Evolutionary conservation across 495 filamentous ascomycete species (phyloP), one percentile per base, ranked within the genome.

Genomic region (Annulohypoxylon maeteangense): DNA sequence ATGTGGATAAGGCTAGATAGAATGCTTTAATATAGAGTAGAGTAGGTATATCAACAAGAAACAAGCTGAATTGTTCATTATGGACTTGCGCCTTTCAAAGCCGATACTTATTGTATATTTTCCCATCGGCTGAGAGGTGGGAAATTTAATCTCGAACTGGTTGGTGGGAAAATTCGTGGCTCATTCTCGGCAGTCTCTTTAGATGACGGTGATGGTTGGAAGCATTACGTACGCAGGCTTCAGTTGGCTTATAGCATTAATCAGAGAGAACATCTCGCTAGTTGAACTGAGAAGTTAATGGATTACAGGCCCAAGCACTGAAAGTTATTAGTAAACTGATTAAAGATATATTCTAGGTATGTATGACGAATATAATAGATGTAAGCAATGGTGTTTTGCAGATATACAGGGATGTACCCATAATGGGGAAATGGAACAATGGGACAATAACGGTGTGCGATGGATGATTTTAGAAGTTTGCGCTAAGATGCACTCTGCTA

Each of bases 241-340:
- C 27, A 29, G 27, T 29, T 29, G 27, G 18, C 29, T n/a, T 56
- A 48, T 68, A 56, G 48, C n/a, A n/a, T n/a, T 68, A 68, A 62
- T 48, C 65, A 56, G 55, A 31, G n/a, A 12, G 3, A 53, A 32
- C 34, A 32, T 55, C 23, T 44, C n/a, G 40, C 40, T 7, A 16
- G 6, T 20, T 44, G 40, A 20, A 44, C 3, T 44, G 6, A 7
- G 5, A 20, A 20, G 40, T 44, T 44, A 1, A 44, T 20, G 8
- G 16, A 20, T 7, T 18, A 7, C n/a, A 16, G 1, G 11, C 14
- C 1, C 14, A 14, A 14, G n/a, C 12, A 40, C 4, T 4, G 14
- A 40, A 29, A 6, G 27, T 29, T 6, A 29, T 6, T 29, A 6
- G 27, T 29, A 29, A 29, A 2, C 6, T 29, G n/a, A n/a, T n/a